Percentiles rank a stretch among this genome's conserved stretches.
Conservation (phyloP, 352 stramenopile genomes). For the Phytophthora hybrid region DNA sequence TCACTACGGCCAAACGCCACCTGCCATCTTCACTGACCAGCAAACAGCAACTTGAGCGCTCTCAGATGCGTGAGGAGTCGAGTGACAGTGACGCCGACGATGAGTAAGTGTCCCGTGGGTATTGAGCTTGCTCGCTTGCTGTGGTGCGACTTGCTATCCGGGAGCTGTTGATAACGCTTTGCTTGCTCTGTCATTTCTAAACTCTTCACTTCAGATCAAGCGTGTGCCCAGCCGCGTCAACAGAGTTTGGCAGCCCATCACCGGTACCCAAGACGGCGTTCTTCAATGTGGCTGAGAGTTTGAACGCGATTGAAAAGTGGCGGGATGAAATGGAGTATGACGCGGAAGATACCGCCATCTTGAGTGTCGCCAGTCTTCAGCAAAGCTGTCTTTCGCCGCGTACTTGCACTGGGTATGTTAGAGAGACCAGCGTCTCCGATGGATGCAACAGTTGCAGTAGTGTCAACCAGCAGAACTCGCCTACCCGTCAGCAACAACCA, state of each 20-base stretch:
- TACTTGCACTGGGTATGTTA: background rate
- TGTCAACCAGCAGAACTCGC: slow-evolving; percentile 33
- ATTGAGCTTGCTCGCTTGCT: slow-evolving; percentile 21
- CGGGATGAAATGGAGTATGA: slow-evolving; percentile 70
- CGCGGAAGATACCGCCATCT: slow-evolving; percentile 30
- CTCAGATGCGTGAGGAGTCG: slow-evolving; percentile 22
- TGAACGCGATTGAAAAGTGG: slow-evolving; percentile 80
- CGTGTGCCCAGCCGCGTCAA: slow-evolving; percentile 11
- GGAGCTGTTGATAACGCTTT: slow-evolving; percentile 11
- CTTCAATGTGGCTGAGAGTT: slow-evolving; percentile 78
- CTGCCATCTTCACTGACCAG: slow-evolving; percentile 40
- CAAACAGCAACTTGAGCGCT: slow-evolving; percentile 52
- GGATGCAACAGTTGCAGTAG: background rate
- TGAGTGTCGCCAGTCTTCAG: slow-evolving; percentile 38
- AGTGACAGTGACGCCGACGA: slow-evolving; percentile 66
- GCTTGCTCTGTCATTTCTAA: background rate
- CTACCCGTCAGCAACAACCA: slow-evolving; percentile 16
- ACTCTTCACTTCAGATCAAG: slow-evolving; percentile 23
- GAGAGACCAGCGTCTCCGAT: background rate
- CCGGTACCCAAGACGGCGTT: slow-evolving; percentile 48
- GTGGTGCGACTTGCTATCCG: background rate
- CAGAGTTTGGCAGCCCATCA: slow-evolving; percentile 16
- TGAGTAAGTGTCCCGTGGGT: slow-evolving; percentile 57
- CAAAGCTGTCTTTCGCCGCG: slow-evolving; percentile 41
- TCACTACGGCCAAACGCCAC: slow-evolving; percentile 47